Base-by-base conservation (phyloP, 2,329 filamentous ascomycete genomes). In the Trichoderma citrinoviride region DNA sequence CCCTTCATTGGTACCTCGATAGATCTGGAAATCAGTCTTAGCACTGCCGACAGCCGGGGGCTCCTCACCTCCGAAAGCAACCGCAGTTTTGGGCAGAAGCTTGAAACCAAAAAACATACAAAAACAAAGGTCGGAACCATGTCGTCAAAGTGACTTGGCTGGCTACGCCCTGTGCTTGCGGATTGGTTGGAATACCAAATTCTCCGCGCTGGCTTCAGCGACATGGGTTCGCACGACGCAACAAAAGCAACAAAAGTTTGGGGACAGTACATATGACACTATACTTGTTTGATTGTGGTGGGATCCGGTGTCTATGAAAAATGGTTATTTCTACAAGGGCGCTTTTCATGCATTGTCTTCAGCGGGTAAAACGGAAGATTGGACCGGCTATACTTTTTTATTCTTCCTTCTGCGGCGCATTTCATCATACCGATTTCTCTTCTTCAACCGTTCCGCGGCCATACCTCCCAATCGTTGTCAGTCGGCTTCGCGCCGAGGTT, bases 321-420 rank as follows among this genome's bases (percentile, higher is more conserved):
- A 74, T 67, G 70, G 72, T 67, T 57, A 53, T 65, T 69, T 74
- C 66, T n/a, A 77, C 66, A 74, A 77, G 63, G 71, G 70, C 69
- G 58, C 75, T 70, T 71, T 37, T 76, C 68, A 74, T 77, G 77
- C 77, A 79, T 78, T 74, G 70, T 70, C 68, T 71, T 74, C 68
- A 77, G 75, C 74, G 75, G 74, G 72, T 71, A 75, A 74, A 76
- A 73, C 44, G 68, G 68, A 70, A 65, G 61, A 66, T 61, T 66
- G 60, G 64, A 58, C 41, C 57, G 58, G 61, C 52, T 52, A 37
- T 27, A 52, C 23, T 43, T 52, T 50, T 46, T 49, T 61, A 53
- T 40, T 61, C 49, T 61, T 61, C n/a, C 46, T 66, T 55, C 21
- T 55, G 57, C 40, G 67, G 61, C 65, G 54, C 57, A 61, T 61